Conservation (phyloP, 805 yeast genomes). For the Yarrowia sp. region DNA sequence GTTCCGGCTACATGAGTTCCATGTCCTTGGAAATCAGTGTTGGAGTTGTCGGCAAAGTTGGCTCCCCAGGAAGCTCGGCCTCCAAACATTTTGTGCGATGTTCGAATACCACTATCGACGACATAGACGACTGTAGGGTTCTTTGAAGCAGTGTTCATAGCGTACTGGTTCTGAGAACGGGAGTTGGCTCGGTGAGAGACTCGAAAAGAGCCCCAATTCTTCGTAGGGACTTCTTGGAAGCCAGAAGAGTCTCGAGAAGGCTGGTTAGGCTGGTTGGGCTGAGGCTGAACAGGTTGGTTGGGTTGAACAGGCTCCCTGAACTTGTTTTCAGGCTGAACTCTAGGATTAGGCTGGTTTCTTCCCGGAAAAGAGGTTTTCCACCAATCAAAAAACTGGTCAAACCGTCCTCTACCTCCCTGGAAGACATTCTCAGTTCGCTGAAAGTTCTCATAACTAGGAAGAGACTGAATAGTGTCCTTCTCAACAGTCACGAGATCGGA, state of each 20-base stretch:
- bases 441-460: neutral
- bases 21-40: constrained; percentile 87
- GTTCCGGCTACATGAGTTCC: constrained; percentile 98
- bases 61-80: constrained; percentile 88
- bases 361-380: neutral
- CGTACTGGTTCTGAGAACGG: neutral
- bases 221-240: constrained; percentile 49
- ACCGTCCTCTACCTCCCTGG: neutral
- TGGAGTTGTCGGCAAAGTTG: constrained; percentile 69
- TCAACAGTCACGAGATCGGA: constrained; percentile 6
- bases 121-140: constrained; percentile 64
- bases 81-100: constrained; percentile 70
- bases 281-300: neutral
- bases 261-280: neutral
- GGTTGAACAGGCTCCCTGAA: neutral
- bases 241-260: neutral
- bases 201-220: constrained; percentile 94
- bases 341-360: neutral
- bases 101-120: constrained; percentile 84
- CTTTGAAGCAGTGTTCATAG: neutral
- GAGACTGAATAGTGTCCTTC: neutral
- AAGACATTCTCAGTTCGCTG: neutral
- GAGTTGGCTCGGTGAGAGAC: constrained; percentile 47
- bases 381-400: neutral
- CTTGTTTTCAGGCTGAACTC: too few species aligned